phyloP scores from a whole-genome alignment of 1,284 basidiomycete species.

The Bondarzewia mesenterica region DNA sequence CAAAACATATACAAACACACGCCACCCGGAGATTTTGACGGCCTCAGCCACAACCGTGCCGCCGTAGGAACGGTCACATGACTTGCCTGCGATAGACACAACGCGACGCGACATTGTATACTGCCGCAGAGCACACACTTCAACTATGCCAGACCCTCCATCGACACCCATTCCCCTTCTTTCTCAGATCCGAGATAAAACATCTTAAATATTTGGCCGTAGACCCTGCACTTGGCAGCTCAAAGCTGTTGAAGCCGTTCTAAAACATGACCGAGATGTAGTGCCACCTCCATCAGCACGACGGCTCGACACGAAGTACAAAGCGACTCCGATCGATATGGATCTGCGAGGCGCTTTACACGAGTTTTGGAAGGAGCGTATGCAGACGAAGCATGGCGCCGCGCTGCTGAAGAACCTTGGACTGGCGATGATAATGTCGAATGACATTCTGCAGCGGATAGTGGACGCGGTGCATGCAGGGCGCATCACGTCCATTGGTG shows the following conservation, averaged over 20 bases:
- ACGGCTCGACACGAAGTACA: too few relatives aligned
- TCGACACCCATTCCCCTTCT: neutral
- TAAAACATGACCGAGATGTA: slow-evolving; percentile 12
- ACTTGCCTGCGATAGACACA: too few relatives aligned
- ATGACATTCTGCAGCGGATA: too few relatives aligned
- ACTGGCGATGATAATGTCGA: too few relatives aligned
- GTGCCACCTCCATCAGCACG: slow-evolving; percentile 1
- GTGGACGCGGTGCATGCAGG: too few relatives aligned
- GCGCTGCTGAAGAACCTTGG: too few relatives aligned
- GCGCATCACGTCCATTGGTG: too few relatives aligned
- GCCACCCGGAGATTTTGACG: neutral
- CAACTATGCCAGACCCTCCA: neutral
- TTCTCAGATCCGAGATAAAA: neutral
- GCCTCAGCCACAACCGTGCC: neutral
- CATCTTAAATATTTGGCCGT: neutral
- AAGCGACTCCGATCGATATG: too few relatives aligned
- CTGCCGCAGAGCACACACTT: neutral
- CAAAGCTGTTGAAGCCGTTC: slow-evolving; percentile 6
- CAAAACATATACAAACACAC: neutral
- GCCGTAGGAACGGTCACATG: neutral
- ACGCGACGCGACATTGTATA: neutral
- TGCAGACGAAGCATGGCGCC: too few relatives aligned
- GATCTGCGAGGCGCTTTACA: too few relatives aligned
- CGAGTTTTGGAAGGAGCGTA: too few relatives aligned
- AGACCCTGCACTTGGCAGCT: slow-evolving; percentile 16